Evolutionary conservation across 1,139 yeast genomes (phyloP), one percentile per base, ranked within the genome.

Genomic region (Taphrina populina): DNA sequence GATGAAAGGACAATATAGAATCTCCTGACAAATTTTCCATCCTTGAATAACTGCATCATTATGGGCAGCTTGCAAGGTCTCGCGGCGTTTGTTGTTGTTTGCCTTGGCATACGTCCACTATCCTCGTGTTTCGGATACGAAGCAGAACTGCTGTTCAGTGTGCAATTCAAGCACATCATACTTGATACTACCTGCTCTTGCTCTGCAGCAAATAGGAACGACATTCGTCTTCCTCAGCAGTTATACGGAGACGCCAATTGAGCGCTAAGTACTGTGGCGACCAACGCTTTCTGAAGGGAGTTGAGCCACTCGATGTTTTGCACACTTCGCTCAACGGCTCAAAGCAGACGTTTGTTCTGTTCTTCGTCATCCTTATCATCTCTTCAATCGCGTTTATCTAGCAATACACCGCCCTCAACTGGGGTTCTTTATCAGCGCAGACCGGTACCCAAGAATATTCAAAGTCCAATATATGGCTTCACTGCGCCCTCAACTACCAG

Each of bases 1-100:
- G 35, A 23, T 49, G 54, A 10, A 49, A 39, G n/a, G 54, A 49
- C 39, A 49, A 20, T n/a, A n/a, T n/a, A n/a, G n/a, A n/a, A n/a
- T n/a, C n/a, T n/a, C n/a, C n/a, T n/a, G n/a, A n/a, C n/a, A n/a
- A n/a, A n/a, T n/a, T n/a, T n/a, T n/a, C n/a, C n/a, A n/a, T n/a
- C n/a, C n/a, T n/a, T n/a, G n/a, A n/a, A n/a, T n/a, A n/a, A n/a
- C n/a, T n/a, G n/a, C n/a, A n/a, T n/a, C n/a, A n/a, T n/a, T n/a
- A n/a, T n/a, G n/a, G n/a, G n/a, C n/a, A n/a, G n/a, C n/a, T n/a
- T n/a, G n/a, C n/a, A n/a, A n/a, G n/a, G n/a, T n/a, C n/a, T n/a
- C n/a, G n/a, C n/a, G n/a, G n/a, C n/a, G n/a, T n/a, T n/a, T n/a
- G n/a, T n/a, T n/a, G n/a, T n/a, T n/a, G n/a, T n/a, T n/a, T n/a